Percentiles rank a stretch among this genome's conserved stretches.
Evolutionary conservation across 306 rosid genomes (phyloP).

Genomic region (Casuarina cunninghamiana): DNA sequence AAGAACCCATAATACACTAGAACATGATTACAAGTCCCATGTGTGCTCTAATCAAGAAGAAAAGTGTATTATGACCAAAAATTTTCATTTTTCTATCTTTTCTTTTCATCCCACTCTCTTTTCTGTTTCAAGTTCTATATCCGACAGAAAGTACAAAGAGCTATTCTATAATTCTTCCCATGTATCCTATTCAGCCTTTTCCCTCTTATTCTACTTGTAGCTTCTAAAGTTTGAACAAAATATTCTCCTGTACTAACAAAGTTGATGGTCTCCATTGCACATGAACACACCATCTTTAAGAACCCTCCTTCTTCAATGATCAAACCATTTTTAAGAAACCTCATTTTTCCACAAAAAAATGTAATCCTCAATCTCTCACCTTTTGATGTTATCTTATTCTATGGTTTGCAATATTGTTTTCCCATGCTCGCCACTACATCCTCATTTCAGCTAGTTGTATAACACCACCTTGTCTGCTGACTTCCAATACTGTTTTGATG

Average conservation of each 20-base stretch:
- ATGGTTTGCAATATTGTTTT: neutral
- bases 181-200: too few species aligned
- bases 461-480: neutral
- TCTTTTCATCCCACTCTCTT: neutral
- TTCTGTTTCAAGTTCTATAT: neutral
- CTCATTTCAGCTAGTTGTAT: neutral
- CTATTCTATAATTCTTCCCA: too few species aligned
- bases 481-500: neutral
- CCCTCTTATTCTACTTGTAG: neutral
- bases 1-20: neutral
- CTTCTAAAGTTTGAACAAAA: neutral
- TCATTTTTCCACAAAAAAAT: neutral
- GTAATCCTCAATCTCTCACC: neutral
- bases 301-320: neutral
- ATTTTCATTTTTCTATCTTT: neutral
- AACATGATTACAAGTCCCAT: neutral
- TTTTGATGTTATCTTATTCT: neutral
- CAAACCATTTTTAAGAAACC: neutral
- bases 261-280: neutral
- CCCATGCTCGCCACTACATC: neutral
- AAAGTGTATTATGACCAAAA: neutral
- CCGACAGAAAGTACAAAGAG: too few species aligned
- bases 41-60: neutral
- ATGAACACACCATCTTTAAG: too few species aligned
- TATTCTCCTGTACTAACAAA: neutral